Percentiles rank a stretch among this genome's conserved stretches.
These are phyloP conservation scores for Chaetoscypha palmicola DNA, from an alignment of 2,329 filamentous ascomycete genomes.

Conservation along the genomic window DNA sequence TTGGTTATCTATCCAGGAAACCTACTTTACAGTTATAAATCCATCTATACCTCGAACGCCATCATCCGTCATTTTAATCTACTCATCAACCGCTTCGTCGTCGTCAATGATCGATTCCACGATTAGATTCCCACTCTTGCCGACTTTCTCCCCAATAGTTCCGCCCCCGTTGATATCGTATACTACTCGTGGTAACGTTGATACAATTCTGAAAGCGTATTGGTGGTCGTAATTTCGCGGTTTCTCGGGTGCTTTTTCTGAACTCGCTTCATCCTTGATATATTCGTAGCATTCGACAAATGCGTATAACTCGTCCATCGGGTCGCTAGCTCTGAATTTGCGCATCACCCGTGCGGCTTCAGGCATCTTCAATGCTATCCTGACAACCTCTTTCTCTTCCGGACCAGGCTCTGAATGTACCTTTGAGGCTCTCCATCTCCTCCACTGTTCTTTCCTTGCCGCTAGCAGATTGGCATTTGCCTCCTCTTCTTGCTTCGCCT, in stretches of 20 bases:
- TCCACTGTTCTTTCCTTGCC: conserved; percentile 58
- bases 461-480: conserved; percentile 50
- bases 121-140: conserved; percentile 78
- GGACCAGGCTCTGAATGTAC: conserved; percentile 62
- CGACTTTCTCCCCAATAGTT: conserved; percentile 66
- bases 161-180: conserved; percentile 62
- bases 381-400: conserved; percentile 61
- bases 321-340: conserved; percentile 61
- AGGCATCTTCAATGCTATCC: conserved; percentile 61
- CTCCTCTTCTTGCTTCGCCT: conserved; percentile 51
- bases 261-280: conserved; percentile 37
- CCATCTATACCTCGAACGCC: not conserved
- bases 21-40: not conserved
- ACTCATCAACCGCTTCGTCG: conserved; percentile 22
- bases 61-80: conserved; percentile 1
- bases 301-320: conserved; percentile 85
- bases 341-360: conserved; percentile 64
- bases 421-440: conserved; percentile 64
- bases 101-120: conserved; percentile 60
- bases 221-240: conserved; percentile 69
- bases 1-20: not conserved
- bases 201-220: conserved; percentile 80
- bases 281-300: conserved; percentile 88
- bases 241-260: conserved; percentile 28
- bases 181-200: conserved; percentile 75